Evolutionary conservation across 108 stramenopile species (phyloP), one percentile per base, ranked within the genome.

Genomic region (Parietichytrium sp.): DNA sequence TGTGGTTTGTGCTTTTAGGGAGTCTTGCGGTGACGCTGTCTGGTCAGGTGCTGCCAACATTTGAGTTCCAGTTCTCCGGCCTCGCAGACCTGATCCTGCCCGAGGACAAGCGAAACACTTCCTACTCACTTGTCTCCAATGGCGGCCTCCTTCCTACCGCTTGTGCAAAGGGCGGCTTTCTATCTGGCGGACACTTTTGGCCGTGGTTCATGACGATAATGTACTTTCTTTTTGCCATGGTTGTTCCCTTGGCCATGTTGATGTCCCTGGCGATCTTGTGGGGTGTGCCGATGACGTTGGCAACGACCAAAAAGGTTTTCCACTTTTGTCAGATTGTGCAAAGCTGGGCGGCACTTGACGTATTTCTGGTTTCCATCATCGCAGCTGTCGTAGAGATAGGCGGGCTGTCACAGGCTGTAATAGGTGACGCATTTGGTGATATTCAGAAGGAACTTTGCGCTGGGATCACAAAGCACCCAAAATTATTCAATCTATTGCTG

Each of bases 291-390:
- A 79, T 95, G 90, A 89, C 83, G 20, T 48, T 89, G 29, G 6
- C 13, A 27, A 45, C 61, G 23, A 72, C 61, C 10, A 72, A 72
- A 25, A 8, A 42, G 16, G 33, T 72, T n/a, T 72, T 72, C 25
- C 61, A 72, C 42, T 7, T 72, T 0, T 72, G 61, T 42, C 61
- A 72, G 33, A 72, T 72, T 45, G 38, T 72, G 2, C 61, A 93
- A 54, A 93, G 93, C 18, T 96, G 95, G 95, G 90, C 90, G 49
- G 94, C 94, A 3, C 85, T 95, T 30, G 95, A 96, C 79, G 95
- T 96, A 4, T 96, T 96, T 82, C 82, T 91, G 0, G 82, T 96
- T 10, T 87, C 90, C 48, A 91, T 93, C 47, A 79, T 91, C 16
- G 94, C 91, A 6, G 91, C 93, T 0, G 54, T 96, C 48, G 54